phyloP scores from a whole-genome alignment of 2,329 filamentous ascomycete genomes.

The Claviceps sorghi region DNA sequence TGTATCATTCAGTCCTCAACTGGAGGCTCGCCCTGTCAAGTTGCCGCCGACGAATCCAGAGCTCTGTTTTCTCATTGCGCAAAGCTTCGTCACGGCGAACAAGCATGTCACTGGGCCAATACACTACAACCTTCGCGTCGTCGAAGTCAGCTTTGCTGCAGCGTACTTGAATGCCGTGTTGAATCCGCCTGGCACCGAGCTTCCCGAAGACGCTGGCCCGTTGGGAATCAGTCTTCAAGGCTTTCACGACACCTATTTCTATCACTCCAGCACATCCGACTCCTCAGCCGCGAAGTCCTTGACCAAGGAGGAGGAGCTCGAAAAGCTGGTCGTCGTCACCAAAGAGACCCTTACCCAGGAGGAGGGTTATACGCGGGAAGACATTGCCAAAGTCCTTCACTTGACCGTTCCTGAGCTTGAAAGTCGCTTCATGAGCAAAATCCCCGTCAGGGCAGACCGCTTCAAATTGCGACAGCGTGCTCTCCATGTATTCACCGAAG shows the following conservation, averaged over 20 bases:
- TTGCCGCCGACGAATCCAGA: constrained; percentile 73
- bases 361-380: constrained; percentile 75
- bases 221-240: constrained; percentile 71
- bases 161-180: constrained; percentile 46
- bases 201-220: constrained; percentile 67
- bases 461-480: constrained; percentile 84
- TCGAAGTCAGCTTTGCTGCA: constrained; percentile 85
- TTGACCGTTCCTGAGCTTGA: constrained; percentile 59
- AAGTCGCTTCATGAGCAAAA: constrained; percentile 66
- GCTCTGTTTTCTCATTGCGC: constrained; percentile 82
- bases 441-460: constrained; percentile 72
- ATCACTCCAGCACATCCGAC: constrained; percentile 24
- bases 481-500: constrained; percentile 81
- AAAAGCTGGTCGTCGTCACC: constrained; percentile 54
- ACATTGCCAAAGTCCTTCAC: constrained; percentile 60
- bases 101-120: constrained; percentile 88
- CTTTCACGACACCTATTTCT: constrained; percentile 74
- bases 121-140: constrained; percentile 92
- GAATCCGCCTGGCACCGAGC: constrained; percentile 39
- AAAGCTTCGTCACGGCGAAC: constrained; percentile 86
- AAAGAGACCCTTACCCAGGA: constrained; percentile 59
- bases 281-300: constrained; percentile 27
- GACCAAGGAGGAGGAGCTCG: constrained; percentile 51
- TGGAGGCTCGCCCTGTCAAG: constrained; percentile 61
- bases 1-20: constrained; percentile 71